Evolutionary conservation across 352 stramenopile species (phyloP).

Genomic region (Pythium coloratum): DNA sequence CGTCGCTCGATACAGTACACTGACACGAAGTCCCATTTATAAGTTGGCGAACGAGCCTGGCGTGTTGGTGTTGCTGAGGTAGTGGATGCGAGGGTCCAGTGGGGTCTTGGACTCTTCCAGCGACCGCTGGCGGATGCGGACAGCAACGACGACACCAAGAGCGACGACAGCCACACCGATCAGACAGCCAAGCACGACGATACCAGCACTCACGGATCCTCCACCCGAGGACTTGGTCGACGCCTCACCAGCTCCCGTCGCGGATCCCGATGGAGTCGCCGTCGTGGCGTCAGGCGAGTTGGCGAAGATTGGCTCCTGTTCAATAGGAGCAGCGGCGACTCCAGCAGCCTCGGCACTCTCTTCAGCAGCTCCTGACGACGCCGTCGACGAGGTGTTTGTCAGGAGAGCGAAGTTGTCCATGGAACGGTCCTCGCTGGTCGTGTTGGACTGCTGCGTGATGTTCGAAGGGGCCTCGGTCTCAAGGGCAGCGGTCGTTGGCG

Average conservation of each 20-base stretch:
- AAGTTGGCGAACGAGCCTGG: conserved; percentile 11
- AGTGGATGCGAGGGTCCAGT: conserved; percentile 31
- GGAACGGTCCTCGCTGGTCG: conserved; percentile 8
- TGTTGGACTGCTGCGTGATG: conserved; percentile 6
- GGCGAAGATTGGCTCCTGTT: conserved; percentile 6
- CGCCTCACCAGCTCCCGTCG: conserved; percentile 17
- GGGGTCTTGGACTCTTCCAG: conserved; percentile 43
- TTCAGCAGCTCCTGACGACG: background rate
- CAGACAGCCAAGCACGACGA: conserved; percentile 43
- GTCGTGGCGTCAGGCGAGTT: conserved; percentile 17
- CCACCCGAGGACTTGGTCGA: conserved; percentile 33
- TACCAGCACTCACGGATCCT: conserved; percentile 23
- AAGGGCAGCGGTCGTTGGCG: conserved; percentile 15
- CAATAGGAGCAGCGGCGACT: background rate
- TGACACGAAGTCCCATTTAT: conserved; percentile 1
- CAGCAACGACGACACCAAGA: conserved; percentile 38
- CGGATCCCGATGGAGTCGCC: conserved; percentile 8
- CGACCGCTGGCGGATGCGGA: conserved; percentile 45
- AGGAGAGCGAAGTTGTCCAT: conserved; percentile 6
- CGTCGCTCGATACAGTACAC: background rate
- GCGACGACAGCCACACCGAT: conserved; percentile 42
- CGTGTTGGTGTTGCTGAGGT: conserved; percentile 19
- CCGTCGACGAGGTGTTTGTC: background rate
- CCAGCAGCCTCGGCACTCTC: conserved; percentile 10
- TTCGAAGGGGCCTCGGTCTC: conserved; percentile 2